phyloP scores from a whole-genome alignment of 2,329 filamentous ascomycete genomes.

The Exophiala aquamarina region DNA sequence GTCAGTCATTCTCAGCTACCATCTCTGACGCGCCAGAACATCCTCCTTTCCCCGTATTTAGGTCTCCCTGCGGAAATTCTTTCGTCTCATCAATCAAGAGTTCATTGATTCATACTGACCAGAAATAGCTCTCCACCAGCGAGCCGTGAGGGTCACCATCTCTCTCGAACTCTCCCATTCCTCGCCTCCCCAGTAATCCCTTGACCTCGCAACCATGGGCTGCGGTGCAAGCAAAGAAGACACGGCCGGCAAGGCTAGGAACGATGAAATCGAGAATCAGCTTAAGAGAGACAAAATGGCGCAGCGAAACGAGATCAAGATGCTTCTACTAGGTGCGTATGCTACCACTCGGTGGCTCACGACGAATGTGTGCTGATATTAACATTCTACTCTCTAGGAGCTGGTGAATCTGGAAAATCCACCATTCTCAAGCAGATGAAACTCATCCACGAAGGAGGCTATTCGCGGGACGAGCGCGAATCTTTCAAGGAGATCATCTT shows the following conservation, averaged over 20 bases:
- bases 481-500: constrained; percentile 72
- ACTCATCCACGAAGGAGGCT: constrained; percentile 98
- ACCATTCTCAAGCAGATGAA: constrained; percentile 98
- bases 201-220: constrained; percentile 70
- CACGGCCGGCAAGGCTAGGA: constrained; percentile 99
- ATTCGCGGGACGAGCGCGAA: constrained; percentile 82
- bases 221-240: constrained; percentile 99
- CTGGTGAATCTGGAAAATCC: constrained; percentile 96
- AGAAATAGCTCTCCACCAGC: no score
- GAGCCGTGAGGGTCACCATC: background rate
- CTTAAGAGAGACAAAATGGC: constrained; percentile 98
- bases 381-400: constrained; percentile 57
- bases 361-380: constrained; percentile 33
- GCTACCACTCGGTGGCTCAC: background rate
- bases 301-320: constrained; percentile 99
- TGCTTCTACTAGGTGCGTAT: constrained; percentile 89
- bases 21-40: no score
- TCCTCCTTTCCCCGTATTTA: no score
- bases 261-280: constrained; percentile 99
- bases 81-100: no score
- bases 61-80: no score
- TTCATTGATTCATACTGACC: no score
- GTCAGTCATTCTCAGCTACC: no score
- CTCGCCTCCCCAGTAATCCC: background rate
- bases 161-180: background rate